phyloP scores from a whole-genome alignment of 805 yeast species.

The Vanderwaltozyma polyspora region DNA sequence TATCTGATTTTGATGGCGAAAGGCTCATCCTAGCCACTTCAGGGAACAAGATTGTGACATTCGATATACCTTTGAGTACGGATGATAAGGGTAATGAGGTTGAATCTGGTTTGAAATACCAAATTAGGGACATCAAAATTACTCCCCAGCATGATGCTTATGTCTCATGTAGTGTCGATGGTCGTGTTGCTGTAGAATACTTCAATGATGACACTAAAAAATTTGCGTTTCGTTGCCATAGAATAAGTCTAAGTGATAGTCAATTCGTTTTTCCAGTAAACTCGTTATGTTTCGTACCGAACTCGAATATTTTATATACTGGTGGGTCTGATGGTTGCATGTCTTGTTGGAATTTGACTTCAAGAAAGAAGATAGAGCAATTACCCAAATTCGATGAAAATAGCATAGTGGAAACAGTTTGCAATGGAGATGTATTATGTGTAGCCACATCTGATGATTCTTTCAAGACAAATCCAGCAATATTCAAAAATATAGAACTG shows the following conservation, averaged over 20 bases:
- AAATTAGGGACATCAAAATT: constrained; percentile 44
- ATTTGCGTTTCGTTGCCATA: constrained; percentile 77
- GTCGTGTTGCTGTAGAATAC: constrained; percentile 66
- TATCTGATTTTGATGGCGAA: constrained; percentile 45
- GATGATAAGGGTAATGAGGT: constrained; percentile 7
- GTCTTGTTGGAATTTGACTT: constrained; percentile 80
- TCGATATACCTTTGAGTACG: constrained; percentile 8
- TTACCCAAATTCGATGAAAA: constrained; percentile 40
- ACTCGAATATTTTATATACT: constrained; percentile 66
- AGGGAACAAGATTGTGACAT: constrained; percentile 33
- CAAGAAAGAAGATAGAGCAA: constrained; percentile 65
- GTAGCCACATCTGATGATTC: constrained; percentile 42
- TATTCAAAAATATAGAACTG: constrained; percentile 10
- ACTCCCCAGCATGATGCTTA: constrained; percentile 47
- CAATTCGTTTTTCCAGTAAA: constrained; percentile 69
- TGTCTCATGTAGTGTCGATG: constrained; percentile 68
- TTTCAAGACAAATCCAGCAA: constrained; percentile 30
- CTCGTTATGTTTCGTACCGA: constrained; percentile 65
- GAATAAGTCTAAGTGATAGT: constrained; percentile 34
- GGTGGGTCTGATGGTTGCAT: constrained; percentile 89
- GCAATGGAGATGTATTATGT: constrained; percentile 24
- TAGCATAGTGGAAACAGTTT: constrained; percentile 34
- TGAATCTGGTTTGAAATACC: constrained; percentile 57
- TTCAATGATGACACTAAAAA: constrained; percentile 39
- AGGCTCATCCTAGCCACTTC: constrained; percentile 45